Evolutionary conservation across 2,329 filamentous ascomycete species (phyloP), one percentile per base, ranked within the genome.

Genomic region (Penicillium decumbens): DNA sequence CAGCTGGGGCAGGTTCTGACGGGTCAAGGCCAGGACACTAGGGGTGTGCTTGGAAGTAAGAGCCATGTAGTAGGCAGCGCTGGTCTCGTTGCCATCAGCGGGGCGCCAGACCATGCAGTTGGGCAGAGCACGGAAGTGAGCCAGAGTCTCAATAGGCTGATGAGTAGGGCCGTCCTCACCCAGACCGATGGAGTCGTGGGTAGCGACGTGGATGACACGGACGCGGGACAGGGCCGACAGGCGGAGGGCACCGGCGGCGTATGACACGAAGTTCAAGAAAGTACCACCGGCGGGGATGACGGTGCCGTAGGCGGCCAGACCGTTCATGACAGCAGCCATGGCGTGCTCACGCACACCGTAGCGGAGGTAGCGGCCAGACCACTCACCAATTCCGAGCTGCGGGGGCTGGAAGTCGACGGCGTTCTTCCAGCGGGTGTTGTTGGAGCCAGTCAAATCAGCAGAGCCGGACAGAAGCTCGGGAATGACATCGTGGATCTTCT

Each of bases 91-190:
- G 68, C 92, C 92, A 69, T 97, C 93, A 65, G 93, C 92, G 62
- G 93, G 93, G 70, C 93, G 91, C 93, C 93, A 97, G 66, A 97
- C 92, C 89, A 97, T 95, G 81, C 87, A 88, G 86, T 98, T 98
- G 70, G 93, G 93, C 64, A 97, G 83, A 59, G 93, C 93, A 73
- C 93, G 92, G 89, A 97, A 97, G 78, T 97, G 93, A 53, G 91
- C 87, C 57, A 97, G 84, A 39, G 90, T 95, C 84, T 98, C 93
- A 64, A 98, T 95, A 73, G 93, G 93, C 82, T 98, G 93, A 79
- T 98, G 93, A 50, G 93, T 98, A 63, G 93, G 92, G 57, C 93
- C 93, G 69, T 98, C 93, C 79, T 98, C 93, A 76, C 93, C 93
- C 62, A 97, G 89, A 80, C 93, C 93, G 66, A 98, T 98, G 60